These are phyloP conservation scores for Tillandsia leiboldiana DNA, from an alignment of 176 grass and related monocot species.

Conservation along the genomic window DNA sequence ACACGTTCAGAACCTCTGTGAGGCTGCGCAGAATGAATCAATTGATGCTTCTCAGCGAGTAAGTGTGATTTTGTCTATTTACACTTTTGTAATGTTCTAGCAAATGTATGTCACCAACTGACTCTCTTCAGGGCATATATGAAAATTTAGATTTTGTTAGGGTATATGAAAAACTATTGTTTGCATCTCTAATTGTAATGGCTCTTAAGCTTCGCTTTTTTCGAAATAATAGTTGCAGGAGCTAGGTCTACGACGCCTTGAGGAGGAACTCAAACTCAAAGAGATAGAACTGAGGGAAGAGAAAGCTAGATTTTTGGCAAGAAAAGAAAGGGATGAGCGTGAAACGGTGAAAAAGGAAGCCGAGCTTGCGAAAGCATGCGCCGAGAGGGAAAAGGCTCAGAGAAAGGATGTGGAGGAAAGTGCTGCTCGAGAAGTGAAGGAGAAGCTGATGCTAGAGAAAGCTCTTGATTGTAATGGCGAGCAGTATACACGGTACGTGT, in stretches of 20 bases:
- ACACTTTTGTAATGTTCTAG: too few relatives aligned
- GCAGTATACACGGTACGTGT: constrained; percentile 32
- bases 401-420: constrained; percentile 19
- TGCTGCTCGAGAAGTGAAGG: background rate
- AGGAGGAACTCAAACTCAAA: constrained; percentile 43
- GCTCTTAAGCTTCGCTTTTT: background rate
- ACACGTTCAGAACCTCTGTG: constrained; percentile 23
- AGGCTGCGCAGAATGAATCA: constrained; percentile 34
- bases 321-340: constrained; percentile 27
- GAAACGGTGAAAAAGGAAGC: constrained; percentile 27
- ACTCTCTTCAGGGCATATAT: too few relatives aligned
- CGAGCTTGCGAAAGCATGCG: constrained; percentile 12
- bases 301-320: constrained; percentile 20
- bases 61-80: constrained; percentile 9
- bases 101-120: too few relatives aligned
- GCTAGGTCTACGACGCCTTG: constrained; percentile 27
- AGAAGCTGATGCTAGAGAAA: constrained; percentile 7
- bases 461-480: constrained; percentile 13
- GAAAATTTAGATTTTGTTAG: too few relatives aligned
- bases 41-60: constrained; percentile 27
- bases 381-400: constrained; percentile 18
- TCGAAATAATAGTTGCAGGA: constrained; percentile 18
- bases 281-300: constrained; percentile 34
- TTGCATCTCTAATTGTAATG: too few relatives aligned
- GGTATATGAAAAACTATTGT: too few relatives aligned